phyloP scores from a whole-genome alignment of 2,329 filamentous ascomycete species.

The Talaromyces atroroseus region DNA sequence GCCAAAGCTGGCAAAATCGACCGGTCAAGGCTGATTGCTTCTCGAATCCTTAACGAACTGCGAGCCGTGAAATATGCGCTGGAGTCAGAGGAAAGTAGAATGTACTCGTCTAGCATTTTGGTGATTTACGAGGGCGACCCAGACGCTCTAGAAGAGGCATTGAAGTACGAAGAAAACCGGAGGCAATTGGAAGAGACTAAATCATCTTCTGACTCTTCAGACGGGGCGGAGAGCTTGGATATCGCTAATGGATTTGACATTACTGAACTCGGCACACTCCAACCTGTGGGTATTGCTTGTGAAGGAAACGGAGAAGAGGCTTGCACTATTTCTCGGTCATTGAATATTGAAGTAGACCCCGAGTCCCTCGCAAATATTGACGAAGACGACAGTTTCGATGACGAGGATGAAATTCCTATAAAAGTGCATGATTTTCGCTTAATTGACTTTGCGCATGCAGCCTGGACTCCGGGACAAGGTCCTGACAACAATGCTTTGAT shows the following conservation, averaged over 20 bases:
- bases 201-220: slow-evolving; percentile 7
- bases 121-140: slow-evolving; percentile 63
- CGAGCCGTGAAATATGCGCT: slow-evolving; percentile 43
- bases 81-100: slow-evolving; percentile 56
- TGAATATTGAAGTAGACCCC: slow-evolving; percentile 31
- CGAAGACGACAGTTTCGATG: slow-evolving; percentile 50
- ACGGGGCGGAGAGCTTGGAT: slow-evolving; percentile 26
- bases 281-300: slow-evolving; percentile 12
- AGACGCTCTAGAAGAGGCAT: slow-evolving; percentile 47
- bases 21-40: slow-evolving; percentile 40
- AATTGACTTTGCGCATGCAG: slow-evolving; percentile 95
- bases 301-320: slow-evolving; percentile 25
- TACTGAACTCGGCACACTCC: slow-evolving; percentile 4
- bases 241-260: slow-evolving; percentile 16
- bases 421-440: slow-evolving; percentile 75
- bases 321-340: not conserved
- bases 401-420: slow-evolving; percentile 51
- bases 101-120: slow-evolving; percentile 62
- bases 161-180: slow-evolving; percentile 40
- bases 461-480: slow-evolving; percentile 73
- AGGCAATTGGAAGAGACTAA: slow-evolving; percentile 31
- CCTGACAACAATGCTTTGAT: slow-evolving; percentile 77
- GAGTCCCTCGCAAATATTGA: slow-evolving; percentile 36
- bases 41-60: slow-evolving; percentile 38
- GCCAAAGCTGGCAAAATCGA: slow-evolving; percentile 37